These are phyloP conservation scores for Hortaea werneckii DNA, from an alignment of 2,329 filamentous ascomycete genomes.

Conservation along the genomic window DNA sequence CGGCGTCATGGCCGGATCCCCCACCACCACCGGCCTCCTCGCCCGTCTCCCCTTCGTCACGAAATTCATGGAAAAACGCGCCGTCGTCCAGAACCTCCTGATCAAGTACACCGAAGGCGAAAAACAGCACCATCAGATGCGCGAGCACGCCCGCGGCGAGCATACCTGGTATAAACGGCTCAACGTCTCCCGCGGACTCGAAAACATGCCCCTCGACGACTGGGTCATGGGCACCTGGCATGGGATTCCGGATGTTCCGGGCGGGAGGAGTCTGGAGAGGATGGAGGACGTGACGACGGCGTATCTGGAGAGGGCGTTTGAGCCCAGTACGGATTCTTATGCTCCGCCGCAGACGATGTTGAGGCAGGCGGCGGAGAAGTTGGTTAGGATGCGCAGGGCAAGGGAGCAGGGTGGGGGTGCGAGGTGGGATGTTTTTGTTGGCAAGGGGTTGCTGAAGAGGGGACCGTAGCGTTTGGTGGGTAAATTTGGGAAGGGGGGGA, in stretches of 20 bases:
- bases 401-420: conserved; percentile 28
- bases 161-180: conserved; percentile 42
- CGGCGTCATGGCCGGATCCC: conserved; percentile 31
- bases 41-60: conserved; percentile 31
- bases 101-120: conserved; percentile 45
- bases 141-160: conserved; percentile 36
- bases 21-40: conserved; percentile 17
- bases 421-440: conserved; percentile 22
- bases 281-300: conserved; percentile 35
- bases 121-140: conserved; percentile 37
- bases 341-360: conserved; percentile 36
- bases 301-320: conserved; percentile 32
- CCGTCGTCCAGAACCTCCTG: conserved; percentile 39
- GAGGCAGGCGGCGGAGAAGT: conserved; percentile 37
- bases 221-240: conserved; percentile 36
- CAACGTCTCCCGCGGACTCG: conserved; percentile 36
- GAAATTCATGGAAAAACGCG: conserved; percentile 39
- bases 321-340: conserved; percentile 31
- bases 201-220: conserved; percentile 37
- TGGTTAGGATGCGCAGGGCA: conserved; percentile 36
- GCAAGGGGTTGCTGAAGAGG: too few species aligned
- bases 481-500: too few species aligned
- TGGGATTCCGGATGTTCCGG: conserved; percentile 21
- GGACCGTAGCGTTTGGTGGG: too few species aligned
- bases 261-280: conserved; percentile 32